Evolutionary conservation across 345 rosid species (phyloP), one percentile per base, ranked within the genome.

Genomic region (Balakata baccata): DNA sequence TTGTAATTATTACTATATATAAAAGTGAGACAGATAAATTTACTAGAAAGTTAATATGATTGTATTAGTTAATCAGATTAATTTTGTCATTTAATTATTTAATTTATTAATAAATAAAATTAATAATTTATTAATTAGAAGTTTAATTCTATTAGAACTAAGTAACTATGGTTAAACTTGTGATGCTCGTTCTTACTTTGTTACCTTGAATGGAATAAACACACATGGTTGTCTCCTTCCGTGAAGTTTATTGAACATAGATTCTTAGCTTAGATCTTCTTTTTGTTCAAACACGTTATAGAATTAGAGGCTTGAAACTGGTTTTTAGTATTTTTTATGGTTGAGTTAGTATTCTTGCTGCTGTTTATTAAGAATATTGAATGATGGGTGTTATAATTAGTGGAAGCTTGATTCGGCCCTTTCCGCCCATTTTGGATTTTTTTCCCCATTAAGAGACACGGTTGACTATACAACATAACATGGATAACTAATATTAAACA

Each of bases 201-300:
- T 76, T 62, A 25, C 81, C 83, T 74, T 80, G 66, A 57, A 68
- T 69, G 52, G 61, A 25, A 49, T 22, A 69, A 49, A n/a, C 9
- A 51, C 29, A 61, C 39, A 23, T 22, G 52, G 49, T 70, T 76
- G 61, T 53, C 45, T 43, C 39, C 8, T 12, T 14, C 41, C 18
- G 3, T 23, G 17, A n/a, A 72, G 60, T 73, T 73, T 60, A 46
- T 46, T 59, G 64, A 29, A 71, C n/a, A n/a, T 17, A 61, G 46
- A 22, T 25, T 62, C 34, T n/a, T 57, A 3, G 64, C 25, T 41
- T 43, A n/a, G 25, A 56, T 22, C 51, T 41, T 57, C 7, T 6
- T 54, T 57, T 43, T 53, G 50, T 34, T 29, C 45, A 47, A 41
- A 69, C 38, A 49, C 67, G 61, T 16, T 11, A 60, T 71, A 71